Base-by-base conservation (phyloP, 1,284 basidiomycete genomes). In the Irpex rosettiformis region DNA sequence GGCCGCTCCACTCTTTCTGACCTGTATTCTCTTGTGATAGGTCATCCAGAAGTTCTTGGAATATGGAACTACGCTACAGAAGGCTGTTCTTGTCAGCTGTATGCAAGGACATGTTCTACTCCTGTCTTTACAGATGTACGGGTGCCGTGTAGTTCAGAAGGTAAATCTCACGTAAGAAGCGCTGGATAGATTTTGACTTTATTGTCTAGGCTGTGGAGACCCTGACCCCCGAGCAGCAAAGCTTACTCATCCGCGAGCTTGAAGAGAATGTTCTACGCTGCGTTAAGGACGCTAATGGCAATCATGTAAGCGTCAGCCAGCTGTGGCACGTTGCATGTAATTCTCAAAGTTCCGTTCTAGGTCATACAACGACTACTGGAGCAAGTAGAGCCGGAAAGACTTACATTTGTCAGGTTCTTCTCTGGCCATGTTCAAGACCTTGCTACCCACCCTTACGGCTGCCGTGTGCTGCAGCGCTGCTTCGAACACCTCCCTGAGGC, bases 11-110 rank as follows among this genome's bases (percentile, higher is more conserved):
- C n/a, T n/a, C n/a, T n/a, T n/a, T n/a, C n/a, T n/a, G n/a, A n/a
- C n/a, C n/a, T n/a, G n/a, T n/a, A n/a, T n/a, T 33, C 57, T 33
- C 47, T 42, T 53, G 42, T 37, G 18, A 55, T 49, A 94, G 92
- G 93, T 95, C 58, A 87, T 98, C 59, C 96, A 99, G 73, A 98
- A 98, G 75, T 75, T 98, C 66, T 91, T 98, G 66, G 96, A 99
- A 72, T 83, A 91, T 68, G 95, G 96, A 24, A 89, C 87, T 16
- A 81, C 85, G 60, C 75, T 79, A 11, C 94, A 96, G 70, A 91
- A 89, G 68, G 81, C 83, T 1, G 74, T 83, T 7, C 77, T 98
- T 48, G 87, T 86, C 1, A 81, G 77, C 56, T 81, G 86, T 43
- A 91, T 99, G 83, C 87, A 94, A 69, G 87, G 87, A 0, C 87